Evolutionary conservation across 345 rosid species (phyloP), one percentile per base, ranked within the genome.

Genomic region (Turnera subulata): DNA sequence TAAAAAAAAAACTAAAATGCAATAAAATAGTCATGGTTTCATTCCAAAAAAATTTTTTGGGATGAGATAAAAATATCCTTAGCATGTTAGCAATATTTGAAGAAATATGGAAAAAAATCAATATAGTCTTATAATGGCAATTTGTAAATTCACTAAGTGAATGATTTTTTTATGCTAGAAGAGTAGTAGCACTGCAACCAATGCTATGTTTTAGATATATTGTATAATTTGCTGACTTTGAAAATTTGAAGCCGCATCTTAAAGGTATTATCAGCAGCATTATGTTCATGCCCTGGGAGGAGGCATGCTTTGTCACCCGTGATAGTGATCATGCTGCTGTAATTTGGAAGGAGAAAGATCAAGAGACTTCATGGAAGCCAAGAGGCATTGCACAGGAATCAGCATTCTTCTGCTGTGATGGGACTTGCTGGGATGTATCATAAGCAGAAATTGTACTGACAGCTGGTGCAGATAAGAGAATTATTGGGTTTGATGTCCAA

Each of bases 361-460:
- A 62, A 25, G 86, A 81, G 60, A 71, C 68, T 67, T 69, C 58
- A 60, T 92, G 98, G 98, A 88, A 83, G 70, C 83, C 95, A 15
- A 83, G n/a, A 79, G 73, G 32, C 72, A 10, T 58, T 92, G 65
- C 98, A 92, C 59, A 76, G 85, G 70, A 74, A 80, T 72, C 52
- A 81, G 39, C 98, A 89, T 74, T 84, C 98, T 58, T 88, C 96
- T 56, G 93, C 96, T 67, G 96, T 92, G 42, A 92, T 84, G 95
- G 98, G 96, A 65, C 83, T 89, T 44, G 93, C 91, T 40, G 96
- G 95, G 55, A 74, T 92, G 89, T 85, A 75, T 51, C 83, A 83
- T 68, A 89, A 83, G 80, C 76, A 84, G 42, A n/a, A n/a, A 56
- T 92, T 55, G 78, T 92, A 29, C 53, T 92, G 44, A 86, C 98